phyloP scores from a whole-genome alignment of 1,139 yeast species.

The Diutina rugosa region DNA sequence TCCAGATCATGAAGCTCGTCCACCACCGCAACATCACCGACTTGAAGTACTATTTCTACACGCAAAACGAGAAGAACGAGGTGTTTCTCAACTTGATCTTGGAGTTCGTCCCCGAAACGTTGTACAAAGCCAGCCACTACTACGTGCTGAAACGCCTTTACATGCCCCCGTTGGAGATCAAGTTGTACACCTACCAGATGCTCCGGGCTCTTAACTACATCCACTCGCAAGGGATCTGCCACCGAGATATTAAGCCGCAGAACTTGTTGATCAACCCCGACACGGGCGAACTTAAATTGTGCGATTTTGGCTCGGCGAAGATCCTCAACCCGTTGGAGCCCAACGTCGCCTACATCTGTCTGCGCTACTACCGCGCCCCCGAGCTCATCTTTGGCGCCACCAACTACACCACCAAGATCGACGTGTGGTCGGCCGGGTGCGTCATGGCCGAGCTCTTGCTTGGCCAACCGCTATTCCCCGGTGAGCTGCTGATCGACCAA shows the following conservation, averaged over 20 bases:
- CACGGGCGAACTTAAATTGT: constrained; percentile 72
- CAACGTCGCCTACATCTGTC: constrained; percentile 90
- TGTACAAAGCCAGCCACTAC: constrained; percentile 76
- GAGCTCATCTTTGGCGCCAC: constrained; percentile 87
- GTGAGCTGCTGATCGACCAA: constrained; percentile 95
- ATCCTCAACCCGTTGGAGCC: constrained; percentile 83
- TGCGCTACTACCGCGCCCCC: constrained; percentile 93
- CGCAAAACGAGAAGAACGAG: constrained; percentile 67
- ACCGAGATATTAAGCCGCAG: constrained; percentile 95
- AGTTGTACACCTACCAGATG: constrained; percentile 82
- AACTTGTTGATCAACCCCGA: constrained; percentile 81
- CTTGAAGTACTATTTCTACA: constrained; percentile 78
- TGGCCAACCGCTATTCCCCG: constrained; percentile 96
- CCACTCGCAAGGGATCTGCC: constrained; percentile 87
- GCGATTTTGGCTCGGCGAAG: constrained; percentile 99
- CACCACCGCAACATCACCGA: constrained; percentile 83
- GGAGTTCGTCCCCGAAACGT: constrained; percentile 90
- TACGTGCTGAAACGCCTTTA: constrained; percentile 65
- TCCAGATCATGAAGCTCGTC: constrained; percentile 87
- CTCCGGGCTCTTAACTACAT: constrained; percentile 85
- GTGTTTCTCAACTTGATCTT: constrained; percentile 77
- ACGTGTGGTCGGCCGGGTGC: constrained; percentile 96
- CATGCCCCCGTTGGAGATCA: constrained; percentile 87
- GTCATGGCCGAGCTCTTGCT: constrained; percentile 93
- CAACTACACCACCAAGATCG: constrained; percentile 91